These are phyloP conservation scores for Trichosporon inkin DNA, from an alignment of 1,284 basidiomycete genomes.

Conservation along the genomic window DNA sequence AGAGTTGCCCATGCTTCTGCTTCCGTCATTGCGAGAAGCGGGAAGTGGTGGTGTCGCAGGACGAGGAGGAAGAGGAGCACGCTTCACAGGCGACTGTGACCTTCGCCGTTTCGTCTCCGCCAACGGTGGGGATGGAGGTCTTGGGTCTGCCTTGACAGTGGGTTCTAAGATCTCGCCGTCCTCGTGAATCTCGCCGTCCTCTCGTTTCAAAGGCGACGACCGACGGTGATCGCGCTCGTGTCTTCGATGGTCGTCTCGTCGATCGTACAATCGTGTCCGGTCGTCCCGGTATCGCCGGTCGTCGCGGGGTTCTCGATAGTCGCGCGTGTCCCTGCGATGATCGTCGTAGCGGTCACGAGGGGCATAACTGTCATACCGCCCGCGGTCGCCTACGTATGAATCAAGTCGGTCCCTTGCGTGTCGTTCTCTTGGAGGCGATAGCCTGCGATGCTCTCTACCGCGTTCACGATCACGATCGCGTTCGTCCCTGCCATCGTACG, in stretches of 20 bases:
- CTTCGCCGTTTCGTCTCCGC: not conserved
- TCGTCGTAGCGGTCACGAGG: constrained; percentile 1
- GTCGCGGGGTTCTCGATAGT: constrained; percentile 3
- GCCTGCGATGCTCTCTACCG: not conserved
- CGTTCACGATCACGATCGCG: not conserved
- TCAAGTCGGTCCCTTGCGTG: not conserved
- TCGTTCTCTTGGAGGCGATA: not conserved
- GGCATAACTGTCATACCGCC: constrained; percentile 1
- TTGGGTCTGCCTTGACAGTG: not conserved
- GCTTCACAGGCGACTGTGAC: not conserved
- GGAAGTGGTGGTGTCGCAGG: constrained; percentile 3
- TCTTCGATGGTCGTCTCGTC: not conserved
- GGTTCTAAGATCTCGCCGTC: constrained; percentile 11
- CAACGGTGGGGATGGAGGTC: not conserved
- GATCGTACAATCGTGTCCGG: not conserved
- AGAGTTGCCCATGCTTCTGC: not conserved
- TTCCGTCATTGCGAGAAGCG: not conserved
- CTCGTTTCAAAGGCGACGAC: not conserved
- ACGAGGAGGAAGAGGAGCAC: not conserved
- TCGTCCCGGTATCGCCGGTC: not conserved
- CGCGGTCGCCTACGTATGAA: constrained; percentile 1
- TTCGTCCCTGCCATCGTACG: constrained; percentile 5
- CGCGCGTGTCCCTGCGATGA: not conserved
- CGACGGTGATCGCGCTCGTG: not conserved
- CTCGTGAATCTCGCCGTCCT: constrained; percentile 15